Base-by-base conservation (phyloP, 208 protist species). In the Novymonas esmeraldas region DNA sequence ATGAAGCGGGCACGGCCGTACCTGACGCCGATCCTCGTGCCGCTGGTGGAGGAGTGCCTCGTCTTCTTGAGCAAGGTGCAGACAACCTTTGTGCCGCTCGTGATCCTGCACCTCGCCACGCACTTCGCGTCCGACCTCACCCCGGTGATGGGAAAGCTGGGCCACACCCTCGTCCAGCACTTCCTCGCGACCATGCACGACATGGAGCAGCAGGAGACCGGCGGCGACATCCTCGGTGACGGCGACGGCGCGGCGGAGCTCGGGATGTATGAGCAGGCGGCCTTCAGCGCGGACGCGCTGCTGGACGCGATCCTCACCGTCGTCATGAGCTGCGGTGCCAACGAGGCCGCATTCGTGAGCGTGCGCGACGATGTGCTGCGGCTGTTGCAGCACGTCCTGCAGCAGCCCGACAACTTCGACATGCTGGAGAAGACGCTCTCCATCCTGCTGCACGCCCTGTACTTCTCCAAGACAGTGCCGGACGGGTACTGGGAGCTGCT, bases 71-170 rank as follows among this genome's bases (percentile, higher is more conserved):
- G 89, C 65, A 77, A 75, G 54, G 88, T 96, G n/a, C 81, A 93
- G 52, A 96, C 91, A 18, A 89, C 85, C 9, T 94, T 93, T 61
- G 82, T 96, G 22, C 91, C 91, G 7, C 76, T 78, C 11, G 86
- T 81, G 4, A 81, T 96, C 24, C 75, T 93, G n/a, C 87, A 93
- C 74, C 72, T 96, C n/a, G 76, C 84, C 18, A 86, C 85, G 11
- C 82, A 96, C 78, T 96, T 94, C 72, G 78, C 91, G 18, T 85
- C 86, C 10, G 88, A 96, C 72, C 76, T 96, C 52, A 82, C 82
- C 0, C 69, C 77, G 6, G 82, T 94, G 14, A 82, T 96, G 70
- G 84, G 74, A 7, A 89, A 81, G 56, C 77, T 96, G 46, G 85
- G 80, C 20, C 71, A 76, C 65, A 85, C 79, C 6, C 73, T 96